A percentile compares a stretch with the other conserved stretches of the same genome.
phyloP scores from a whole-genome alignment of 306 rosid species.

The Gillenia trifoliata region DNA sequence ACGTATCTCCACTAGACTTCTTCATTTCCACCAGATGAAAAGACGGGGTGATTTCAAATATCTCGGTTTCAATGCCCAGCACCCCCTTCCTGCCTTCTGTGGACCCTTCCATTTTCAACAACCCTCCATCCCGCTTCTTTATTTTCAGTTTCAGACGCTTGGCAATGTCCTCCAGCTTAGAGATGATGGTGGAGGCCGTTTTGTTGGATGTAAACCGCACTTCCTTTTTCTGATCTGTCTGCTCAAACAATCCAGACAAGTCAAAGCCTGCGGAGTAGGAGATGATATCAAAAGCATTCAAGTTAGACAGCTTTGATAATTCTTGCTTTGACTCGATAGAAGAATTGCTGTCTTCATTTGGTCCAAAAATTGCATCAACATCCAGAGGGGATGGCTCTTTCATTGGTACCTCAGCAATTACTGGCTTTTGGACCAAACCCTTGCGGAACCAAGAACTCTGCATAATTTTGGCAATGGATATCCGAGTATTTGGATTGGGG shows the following conservation, averaged over 20 bases:
- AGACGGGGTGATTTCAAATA: slow-evolving; percentile 70
- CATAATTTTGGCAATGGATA: slow-evolving; percentile 69
- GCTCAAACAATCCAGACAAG: slow-evolving; percentile 81
- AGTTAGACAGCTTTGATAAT: slow-evolving; percentile 42
- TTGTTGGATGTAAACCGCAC: slow-evolving; percentile 63
- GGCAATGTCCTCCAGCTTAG: slow-evolving; percentile 73
- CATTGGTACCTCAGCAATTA: slow-evolving; percentile 4
- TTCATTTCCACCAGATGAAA: slow-evolving; percentile 78
- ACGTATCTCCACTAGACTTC: slow-evolving; percentile 68
- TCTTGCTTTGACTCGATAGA: slow-evolving; percentile 43
- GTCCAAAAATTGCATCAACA: slow-evolving; percentile 44
- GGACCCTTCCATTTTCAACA: slow-evolving; percentile 68
- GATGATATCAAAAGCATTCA: slow-evolving; percentile 91
- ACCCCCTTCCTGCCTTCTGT: slow-evolving; percentile 74
- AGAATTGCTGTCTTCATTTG: slow-evolving; percentile 29
- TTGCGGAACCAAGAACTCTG: slow-evolving; percentile 63
- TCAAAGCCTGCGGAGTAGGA: slow-evolving; percentile 90
- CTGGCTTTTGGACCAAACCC: slow-evolving; percentile 41
- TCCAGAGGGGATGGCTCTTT: slow-evolving; percentile 25
- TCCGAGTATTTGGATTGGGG: slow-evolving; percentile 72
- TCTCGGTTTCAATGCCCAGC: slow-evolving; percentile 68
- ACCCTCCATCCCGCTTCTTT: slow-evolving; percentile 70
- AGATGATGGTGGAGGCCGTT: slow-evolving; percentile 55
- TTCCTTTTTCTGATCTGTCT: slow-evolving; percentile 51
- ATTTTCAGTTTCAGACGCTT: slow-evolving; percentile 53